phyloP scores from a whole-genome alignment of 257 asterid genomes.

The Nicotiana obtusifolia region DNA sequence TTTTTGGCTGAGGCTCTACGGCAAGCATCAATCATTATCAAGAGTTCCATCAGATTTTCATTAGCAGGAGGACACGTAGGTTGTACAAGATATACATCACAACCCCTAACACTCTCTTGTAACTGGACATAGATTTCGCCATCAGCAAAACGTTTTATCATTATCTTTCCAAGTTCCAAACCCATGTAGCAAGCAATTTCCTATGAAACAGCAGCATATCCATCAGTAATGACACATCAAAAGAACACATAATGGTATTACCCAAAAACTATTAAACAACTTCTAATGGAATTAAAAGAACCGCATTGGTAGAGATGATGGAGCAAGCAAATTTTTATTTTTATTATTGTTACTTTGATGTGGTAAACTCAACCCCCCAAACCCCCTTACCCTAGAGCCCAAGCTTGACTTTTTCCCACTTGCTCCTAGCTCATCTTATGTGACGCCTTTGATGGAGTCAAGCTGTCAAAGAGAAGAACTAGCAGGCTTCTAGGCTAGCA shows the following conservation, averaged over 20 bases:
- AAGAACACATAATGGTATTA: background rate
- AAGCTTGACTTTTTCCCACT: background rate
- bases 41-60: conserved; percentile 92
- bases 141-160: conserved; percentile 76
- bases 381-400: background rate
- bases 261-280: background rate
- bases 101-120: conserved; percentile 94
- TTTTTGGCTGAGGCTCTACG: conserved; percentile 91
- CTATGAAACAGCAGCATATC: conserved; percentile 24
- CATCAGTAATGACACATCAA: background rate
- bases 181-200: conserved; percentile 97
- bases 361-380: background rate
- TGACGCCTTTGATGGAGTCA: too few species aligned
- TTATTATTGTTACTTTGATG: background rate
- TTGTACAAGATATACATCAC: conserved; percentile 78
- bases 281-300: background rate
- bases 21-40: conserved; percentile 90
- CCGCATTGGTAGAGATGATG: background rate
- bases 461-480: too few species aligned
- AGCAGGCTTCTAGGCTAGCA: too few species aligned
- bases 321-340: background rate
- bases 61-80: conserved; percentile 87
- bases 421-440: too few species aligned
- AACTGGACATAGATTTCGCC: conserved; percentile 89
- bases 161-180: conserved; percentile 58